Evolutionary conservation across 768 basidiomycete genomes (phyloP).

Genomic region (Trametes coccinea): DNA sequence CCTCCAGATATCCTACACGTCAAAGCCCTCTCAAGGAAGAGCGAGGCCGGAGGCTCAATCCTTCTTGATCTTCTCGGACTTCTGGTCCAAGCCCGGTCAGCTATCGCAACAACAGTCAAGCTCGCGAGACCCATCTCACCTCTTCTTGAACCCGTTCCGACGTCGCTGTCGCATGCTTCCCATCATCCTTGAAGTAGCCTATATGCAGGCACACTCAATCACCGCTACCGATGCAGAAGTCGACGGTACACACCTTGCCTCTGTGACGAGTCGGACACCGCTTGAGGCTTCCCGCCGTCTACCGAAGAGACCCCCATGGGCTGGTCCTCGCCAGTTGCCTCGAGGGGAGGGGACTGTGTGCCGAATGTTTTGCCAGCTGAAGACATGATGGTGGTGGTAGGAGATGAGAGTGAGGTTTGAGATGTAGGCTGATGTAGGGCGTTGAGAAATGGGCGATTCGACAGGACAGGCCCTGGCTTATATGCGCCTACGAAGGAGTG

Average conservation of each 20-base stretch:
- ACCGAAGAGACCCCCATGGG: slow-evolving; percentile 50
- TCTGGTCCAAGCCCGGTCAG: background rate
- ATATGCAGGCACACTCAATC: background rate
- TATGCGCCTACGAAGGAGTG: background rate
- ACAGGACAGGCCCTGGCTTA: no score
- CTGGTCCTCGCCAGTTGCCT: slow-evolving; percentile 46
- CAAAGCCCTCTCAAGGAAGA: no score
- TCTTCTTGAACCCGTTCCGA: background rate
- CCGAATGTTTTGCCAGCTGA: slow-evolving; percentile 36
- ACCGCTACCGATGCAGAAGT: background rate
- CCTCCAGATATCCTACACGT: no score
- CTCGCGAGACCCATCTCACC: background rate
- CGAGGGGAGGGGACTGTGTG: slow-evolving; percentile 58
- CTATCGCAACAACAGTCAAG: background rate
- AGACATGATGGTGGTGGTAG: slow-evolving; percentile 17
- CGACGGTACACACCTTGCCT: slow-evolving; percentile 40
- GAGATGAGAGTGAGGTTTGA: background rate
- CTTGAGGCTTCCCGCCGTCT: slow-evolving; percentile 35
- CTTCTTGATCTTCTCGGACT: slow-evolving; percentile 13
- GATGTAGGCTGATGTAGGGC: background rate
- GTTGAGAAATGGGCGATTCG: no score
- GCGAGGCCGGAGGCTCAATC: background rate
- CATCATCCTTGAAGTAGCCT: slow-evolving; percentile 19
- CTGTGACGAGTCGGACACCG: slow-evolving; percentile 44
- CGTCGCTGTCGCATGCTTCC: slow-evolving; percentile 2